Evolutionary conservation across 805 yeast genomes (phyloP), one percentile per base, ranked within the genome.

Genomic region (Ogataea angusta): DNA sequence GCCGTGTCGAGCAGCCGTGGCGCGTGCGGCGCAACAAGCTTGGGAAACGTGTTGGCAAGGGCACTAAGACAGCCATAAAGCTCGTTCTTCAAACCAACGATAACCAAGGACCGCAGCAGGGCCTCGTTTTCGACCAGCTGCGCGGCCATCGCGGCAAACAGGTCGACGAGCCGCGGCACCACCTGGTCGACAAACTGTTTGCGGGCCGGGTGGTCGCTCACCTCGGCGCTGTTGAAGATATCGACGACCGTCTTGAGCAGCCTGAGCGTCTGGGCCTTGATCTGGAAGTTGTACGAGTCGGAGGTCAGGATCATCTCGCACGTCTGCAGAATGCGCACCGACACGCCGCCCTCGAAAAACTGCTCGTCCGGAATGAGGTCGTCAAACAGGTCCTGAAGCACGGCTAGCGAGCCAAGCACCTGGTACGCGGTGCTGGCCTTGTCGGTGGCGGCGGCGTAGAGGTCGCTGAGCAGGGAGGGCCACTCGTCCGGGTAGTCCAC

Each of bases 401-500:
- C 78, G 4, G 74, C 57, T 44, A 84, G 56, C 0, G 82, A 78
- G 13, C 85, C 85, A 22, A 77, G 51, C 23, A 76, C 54, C 17
- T 65, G 61, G 30, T 42, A 52, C n/a, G 53, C 48, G 38, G 67
- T 53, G 24, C 58, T 55, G 8, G 66, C 55, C 8, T 60, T 52
- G 25, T 61, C 59, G 6, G 46, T 47, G 5, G 53, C 47, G n/a
- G 44, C 13, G 2, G 54, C 55, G 52, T 78, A 80, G 15, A 87
- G 54, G 6, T 60, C 60, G 24, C 62, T 55, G 41, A 85, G 57
- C 34, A 90, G 66, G 16, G 70, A 73, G 0, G 97, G 95, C 98
- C 98, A 91, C 57, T 88, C 95, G 56, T 93, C 98, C 0, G 99
- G 99, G 55, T 77, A 91, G 56, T 91, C 99, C 1, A 81, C 85